Conservation (phyloP, 805 yeast species). For the Wilhelminamyces savonicus region DNA sequence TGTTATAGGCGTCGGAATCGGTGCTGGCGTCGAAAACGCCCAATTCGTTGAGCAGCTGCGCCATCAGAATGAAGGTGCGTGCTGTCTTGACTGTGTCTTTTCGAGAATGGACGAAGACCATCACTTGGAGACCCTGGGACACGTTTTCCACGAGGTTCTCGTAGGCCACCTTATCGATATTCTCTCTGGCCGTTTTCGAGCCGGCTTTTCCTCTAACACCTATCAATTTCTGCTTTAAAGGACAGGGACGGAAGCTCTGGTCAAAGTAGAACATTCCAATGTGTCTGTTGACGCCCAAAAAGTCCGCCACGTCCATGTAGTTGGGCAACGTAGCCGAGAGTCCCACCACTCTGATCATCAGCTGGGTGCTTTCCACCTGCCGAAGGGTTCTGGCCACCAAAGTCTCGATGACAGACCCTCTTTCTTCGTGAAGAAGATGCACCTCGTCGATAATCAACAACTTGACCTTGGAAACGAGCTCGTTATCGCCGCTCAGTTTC, state of each 20-base stretch:
- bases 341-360: constrained; percentile 91
- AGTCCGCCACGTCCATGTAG: constrained; percentile 89
- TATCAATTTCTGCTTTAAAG: constrained; percentile 77
- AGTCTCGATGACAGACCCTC: constrained; percentile 97
- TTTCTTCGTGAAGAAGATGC: constrained; percentile 91
- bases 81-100: constrained; percentile 89
- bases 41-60: constrained; percentile 53
- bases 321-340: constrained; percentile 92
- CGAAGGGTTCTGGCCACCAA: constrained; percentile 89
- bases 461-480: constrained; percentile 76
- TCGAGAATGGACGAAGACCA: constrained; percentile 95
- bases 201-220: constrained; percentile 90
- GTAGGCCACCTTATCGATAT: constrained; percentile 69
- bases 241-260: constrained; percentile 88
- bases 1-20: constrained; percentile 30
- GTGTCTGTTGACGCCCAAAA: constrained; percentile 82
- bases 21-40: constrained; percentile 54
- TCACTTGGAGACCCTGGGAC: constrained; percentile 73
- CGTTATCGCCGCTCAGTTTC: constrained; percentile 84
- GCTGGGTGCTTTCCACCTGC: constrained; percentile 91
- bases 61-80: constrained; percentile 60
- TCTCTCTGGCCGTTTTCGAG: constrained; percentile 60
- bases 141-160: constrained; percentile 68
- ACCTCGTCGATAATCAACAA: constrained; percentile 92
- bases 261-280: constrained; percentile 95